Base-by-base conservation (phyloP, 2,329 filamentous ascomycete species). In the Monilinia laxa region DNA sequence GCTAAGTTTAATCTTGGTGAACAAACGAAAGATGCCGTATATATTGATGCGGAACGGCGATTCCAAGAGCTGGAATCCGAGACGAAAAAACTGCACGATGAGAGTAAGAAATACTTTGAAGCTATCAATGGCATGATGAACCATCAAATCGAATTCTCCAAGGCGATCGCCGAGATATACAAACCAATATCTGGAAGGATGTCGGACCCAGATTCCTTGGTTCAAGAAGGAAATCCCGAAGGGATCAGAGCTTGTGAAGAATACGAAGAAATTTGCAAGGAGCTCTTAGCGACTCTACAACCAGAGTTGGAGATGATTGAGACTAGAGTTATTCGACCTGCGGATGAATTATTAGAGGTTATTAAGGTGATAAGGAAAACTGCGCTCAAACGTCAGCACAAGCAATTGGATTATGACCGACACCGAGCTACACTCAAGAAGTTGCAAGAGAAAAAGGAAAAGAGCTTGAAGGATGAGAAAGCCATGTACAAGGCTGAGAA, bases 251-350 rank as follows among this genome's bases (percentile, higher is more conserved):
- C 95, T 38, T 99, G 95, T 79, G 94, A 98, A 77, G 93, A 99
- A 79, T 99, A 99, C 80, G 92, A 98, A 80, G 83, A 84, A 3
- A 91, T 98, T 62, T 94, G 98, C 70, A 88, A 89, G 72, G 94
- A 98, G 69, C 83, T 99, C 67, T 92, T 97, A 76, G 91, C 91
- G 66, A 95, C 92, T 3, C 82, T 99, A 67, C 85, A 89, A 64
- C 95, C 95, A 0, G 95, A 99, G 80, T 83, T 99, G 72, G 95
- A 99, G 77, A 97, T 98, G 93, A 98, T 99, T 74, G 93, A 99
- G 75, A 87, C 85, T 64, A 86, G 95, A 70, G 88, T 99, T 57
- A 94, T 99, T 76, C 90, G 90, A 72, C 95, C 95, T 3, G 94
- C 95, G 12, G 92, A 96, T 76, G 93, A 99, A 79, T 85, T 99